A percentile compares a stretch with the other conserved stretches of the same genome.
These are phyloP conservation scores for Dactylellina drechsleri DNA, from an alignment of 2,329 filamentous ascomycete species.

Conservation along the genomic window DNA sequence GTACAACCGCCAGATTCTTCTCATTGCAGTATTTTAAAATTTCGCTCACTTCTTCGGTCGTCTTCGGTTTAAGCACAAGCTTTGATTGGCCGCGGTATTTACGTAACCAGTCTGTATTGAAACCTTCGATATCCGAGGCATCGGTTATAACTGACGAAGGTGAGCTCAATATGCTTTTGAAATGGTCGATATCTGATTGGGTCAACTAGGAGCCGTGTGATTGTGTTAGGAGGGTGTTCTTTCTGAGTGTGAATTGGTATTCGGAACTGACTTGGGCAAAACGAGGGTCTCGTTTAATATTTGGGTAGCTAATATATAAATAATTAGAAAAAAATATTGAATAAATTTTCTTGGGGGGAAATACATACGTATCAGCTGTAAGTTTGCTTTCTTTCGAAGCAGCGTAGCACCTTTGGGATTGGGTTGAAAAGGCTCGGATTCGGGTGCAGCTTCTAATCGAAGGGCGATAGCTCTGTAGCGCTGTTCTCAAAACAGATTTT, in stretches of 20 bases:
- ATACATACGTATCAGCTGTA: slow-evolving; percentile 77
- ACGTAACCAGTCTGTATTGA: slow-evolving; percentile 98
- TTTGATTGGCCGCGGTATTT: slow-evolving; percentile 93
- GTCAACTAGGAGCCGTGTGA: slow-evolving; percentile 67
- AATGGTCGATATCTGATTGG: slow-evolving; percentile 80
- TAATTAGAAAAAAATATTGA: neutral
- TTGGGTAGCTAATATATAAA: slow-evolving; percentile 70
- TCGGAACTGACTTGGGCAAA: slow-evolving; percentile 68
- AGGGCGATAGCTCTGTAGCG: slow-evolving; percentile 1
- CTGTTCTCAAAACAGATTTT: neutral
- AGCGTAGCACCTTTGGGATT: slow-evolving; percentile 16
- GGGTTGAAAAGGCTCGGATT: slow-evolving; percentile 21
- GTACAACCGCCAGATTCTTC: slow-evolving; percentile 88
- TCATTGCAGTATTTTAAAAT: slow-evolving; percentile 96
- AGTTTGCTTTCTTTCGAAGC: slow-evolving; percentile 69
- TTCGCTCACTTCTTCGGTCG: slow-evolving; percentile 87
- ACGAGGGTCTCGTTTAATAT: slow-evolving; percentile 79
- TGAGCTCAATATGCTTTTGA: slow-evolving; percentile 81
- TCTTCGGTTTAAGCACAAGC: slow-evolving; percentile 85
- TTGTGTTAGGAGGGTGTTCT: slow-evolving; percentile 17
- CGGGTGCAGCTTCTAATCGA: neutral
- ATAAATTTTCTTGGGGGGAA: neutral
- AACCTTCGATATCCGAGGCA: slow-evolving; percentile 78
- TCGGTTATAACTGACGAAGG: slow-evolving; percentile 81
- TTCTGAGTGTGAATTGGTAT: neutral